Evolutionary conservation across 495 filamentous ascomycete species (phyloP), one percentile per base, ranked within the genome.

Genomic region (Talaromyces adpressus): DNA sequence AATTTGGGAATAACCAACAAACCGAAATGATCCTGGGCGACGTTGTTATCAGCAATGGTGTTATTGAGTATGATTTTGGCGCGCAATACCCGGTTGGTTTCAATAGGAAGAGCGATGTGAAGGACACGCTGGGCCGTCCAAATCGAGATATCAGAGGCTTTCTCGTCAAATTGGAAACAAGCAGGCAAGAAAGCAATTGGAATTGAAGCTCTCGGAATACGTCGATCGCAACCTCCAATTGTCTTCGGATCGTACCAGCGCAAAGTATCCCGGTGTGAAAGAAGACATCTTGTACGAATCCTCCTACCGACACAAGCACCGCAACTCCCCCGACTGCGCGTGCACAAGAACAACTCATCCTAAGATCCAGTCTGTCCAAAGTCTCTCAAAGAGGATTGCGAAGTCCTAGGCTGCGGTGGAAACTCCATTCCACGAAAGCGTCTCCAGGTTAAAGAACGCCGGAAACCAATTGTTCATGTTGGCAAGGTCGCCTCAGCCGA

Each of bases 61-160:
- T 73, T 11, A 63, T 75, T 3, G 65, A 76, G 45, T 72, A 71
- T 57, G 71, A 73, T 39, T 65, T 72, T 47, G 73, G 73, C 9
- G 64, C 65, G 47, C 63, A 63, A 27, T 69, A 66, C 25, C 68
- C 72, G 0, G 41, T 62, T 27, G 61, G 60, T n/a, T 68, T 66
- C 34, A 49, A 62, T 8, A 47, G 45, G 4, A 71, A 70, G 53
- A 59, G 68, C 27, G 62, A 61, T 1, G 2, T 64, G 6, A 52
- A 69, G n/a, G 67, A 75, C 34, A 68, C 36, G 27, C 63, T 70
- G 1, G 61, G 67, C 29, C 62, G 68, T 25, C 64, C 72, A 11
- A 66, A 65, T 23, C 45, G 57, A 25, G 63, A 69, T n/a, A 67
- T 73, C 22, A 62, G 66, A 11, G 57, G 59, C 52, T 57, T 73